Evolutionary conservation across 2,329 filamentous ascomycete genomes (phyloP).

Genomic region (Hysterium pulicare): DNA sequence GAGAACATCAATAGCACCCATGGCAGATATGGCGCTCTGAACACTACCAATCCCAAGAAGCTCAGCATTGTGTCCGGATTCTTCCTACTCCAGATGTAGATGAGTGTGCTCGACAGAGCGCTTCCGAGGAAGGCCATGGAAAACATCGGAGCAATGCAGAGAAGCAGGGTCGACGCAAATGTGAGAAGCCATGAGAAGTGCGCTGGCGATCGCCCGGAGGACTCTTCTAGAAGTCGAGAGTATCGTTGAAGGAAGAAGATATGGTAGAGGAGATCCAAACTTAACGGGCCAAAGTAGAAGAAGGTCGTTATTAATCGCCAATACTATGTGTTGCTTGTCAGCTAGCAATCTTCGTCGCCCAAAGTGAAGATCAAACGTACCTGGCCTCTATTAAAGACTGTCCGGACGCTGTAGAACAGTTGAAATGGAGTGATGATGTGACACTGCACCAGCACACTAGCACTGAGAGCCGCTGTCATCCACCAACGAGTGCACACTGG

Average conservation of each 20-base stretch:
- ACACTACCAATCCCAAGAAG: constrained; percentile 80
- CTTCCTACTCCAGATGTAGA: constrained; percentile 96
- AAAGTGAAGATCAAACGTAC: constrained; percentile 45
- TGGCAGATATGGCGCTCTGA: constrained; percentile 89
- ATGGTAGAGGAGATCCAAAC: constrained; percentile 91
- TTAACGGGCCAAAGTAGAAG: constrained; percentile 93
- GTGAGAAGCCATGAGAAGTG: constrained; percentile 93
- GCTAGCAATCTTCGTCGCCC: background rate
- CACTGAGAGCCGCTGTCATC: constrained; percentile 88
- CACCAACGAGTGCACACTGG: constrained; percentile 94
- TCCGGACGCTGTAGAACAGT: constrained; percentile 92
- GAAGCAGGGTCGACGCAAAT: constrained; percentile 76
- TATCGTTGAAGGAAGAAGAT: constrained; percentile 98
- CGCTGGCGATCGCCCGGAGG: constrained; percentile 83
- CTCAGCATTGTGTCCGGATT: constrained; percentile 90
- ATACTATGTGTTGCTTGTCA: constrained; percentile 57
- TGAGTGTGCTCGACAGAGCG: constrained; percentile 84
- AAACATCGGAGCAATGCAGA: constrained; percentile 79
- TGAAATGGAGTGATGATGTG: constrained; percentile 90
- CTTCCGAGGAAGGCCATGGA: constrained; percentile 94
- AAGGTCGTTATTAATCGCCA: constrained; percentile 97
- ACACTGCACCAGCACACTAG: constrained; percentile 87
- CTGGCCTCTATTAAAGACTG: constrained; percentile 89
- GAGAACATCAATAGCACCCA: constrained; percentile 96
- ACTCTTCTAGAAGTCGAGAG: constrained; percentile 90